Base-by-base conservation (phyloP, 2,329 filamentous ascomycete species). In the Penicillium digitatum region DNA sequence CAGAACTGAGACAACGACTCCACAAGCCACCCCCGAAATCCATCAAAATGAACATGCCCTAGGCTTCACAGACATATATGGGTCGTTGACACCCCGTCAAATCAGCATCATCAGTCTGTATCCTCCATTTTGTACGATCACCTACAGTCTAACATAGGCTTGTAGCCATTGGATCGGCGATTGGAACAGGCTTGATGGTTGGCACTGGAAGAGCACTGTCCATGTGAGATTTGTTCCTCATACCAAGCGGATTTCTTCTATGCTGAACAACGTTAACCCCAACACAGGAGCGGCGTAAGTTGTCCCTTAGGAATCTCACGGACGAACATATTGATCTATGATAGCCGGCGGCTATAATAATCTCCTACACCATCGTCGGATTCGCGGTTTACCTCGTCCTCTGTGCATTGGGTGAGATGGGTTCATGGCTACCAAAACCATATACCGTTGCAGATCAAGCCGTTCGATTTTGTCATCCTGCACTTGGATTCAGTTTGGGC, bases 371-470 rank as follows among this genome's bases (percentile, higher is more conserved):
- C 1, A 55, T 70, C 24, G 69, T 74, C 34, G 72, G 72, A 4
- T 62, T 72, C 26, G 52, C 92, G 43, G 88, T 91, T 59, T 93
- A 85, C 72, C 75, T 89, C 37, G 87, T 92, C 62, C 89, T 93
- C 83, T 85, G 84, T 51, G 86, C 84, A 38, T 81, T 93, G 6
- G 89, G 88, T 53, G 88, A 92, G 72, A 91, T 93, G 84, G 87
- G 88, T 12, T 83, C 88, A 48, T 93, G 87, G 87, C 73, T 93
- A 38, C 89, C 89, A 44, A 80, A 89, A 65, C 82, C 83, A 56
- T 83, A 85, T 66, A 89, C 88, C 61, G 91, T 93, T 72, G 87
- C 87, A 47, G 88, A 87, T 63, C 91, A 92, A 70, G 89, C 89
- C 20, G 80, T 84, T 55, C 81, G 89, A 40, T 93, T 90, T 75